phyloP scores from a whole-genome alignment of 2,329 filamentous ascomycete species.

The Microcyclosporella mali region DNA sequence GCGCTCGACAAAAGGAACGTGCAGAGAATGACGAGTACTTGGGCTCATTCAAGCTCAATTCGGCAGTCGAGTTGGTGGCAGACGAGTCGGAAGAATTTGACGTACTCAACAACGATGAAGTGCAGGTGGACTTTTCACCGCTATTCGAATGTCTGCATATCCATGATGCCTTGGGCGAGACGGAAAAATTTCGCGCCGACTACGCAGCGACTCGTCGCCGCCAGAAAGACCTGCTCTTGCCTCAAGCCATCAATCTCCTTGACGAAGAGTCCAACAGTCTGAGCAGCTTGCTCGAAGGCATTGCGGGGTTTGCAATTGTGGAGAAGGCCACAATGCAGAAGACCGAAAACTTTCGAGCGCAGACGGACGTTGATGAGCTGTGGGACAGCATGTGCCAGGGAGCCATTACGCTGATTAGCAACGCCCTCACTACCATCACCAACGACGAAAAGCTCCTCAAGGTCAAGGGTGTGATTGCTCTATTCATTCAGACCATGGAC shows the following conservation, averaged over 20 bases:
- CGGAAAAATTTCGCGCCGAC: constrained; percentile 81
- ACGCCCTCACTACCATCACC: constrained; percentile 69
- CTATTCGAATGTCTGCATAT: constrained; percentile 95
- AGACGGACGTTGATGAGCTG: constrained; percentile 89
- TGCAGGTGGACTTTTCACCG: constrained; percentile 90
- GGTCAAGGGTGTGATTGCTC: constrained; percentile 83
- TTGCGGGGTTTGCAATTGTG: constrained; percentile 93
- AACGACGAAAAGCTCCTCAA: constrained; percentile 89
- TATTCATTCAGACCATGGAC: constrained; percentile 99
- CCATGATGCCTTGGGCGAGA: constrained; percentile 86
- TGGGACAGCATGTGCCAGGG: constrained; percentile 98
- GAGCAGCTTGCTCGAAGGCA: constrained; percentile 87
- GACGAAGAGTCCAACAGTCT: constrained; percentile 79
- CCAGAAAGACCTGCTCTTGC: constrained; percentile 86
- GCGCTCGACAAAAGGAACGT: constrained; percentile 75
- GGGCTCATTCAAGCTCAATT: constrained; percentile 83
- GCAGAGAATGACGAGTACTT: constrained; percentile 70
- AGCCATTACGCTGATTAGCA: constrained; percentile 73
- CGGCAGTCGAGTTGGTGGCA: constrained; percentile 87
- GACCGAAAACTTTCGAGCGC: constrained; percentile 72
- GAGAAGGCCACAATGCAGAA: constrained; percentile 89
- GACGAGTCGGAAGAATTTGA: constrained; percentile 96
- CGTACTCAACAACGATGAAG: constrained; percentile 87
- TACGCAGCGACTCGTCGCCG: constrained; percentile 86
- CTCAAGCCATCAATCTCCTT: constrained; percentile 65